Base-by-base conservation (phyloP, 352 stramenopile species). In the Globisporangium nunn region DNA sequence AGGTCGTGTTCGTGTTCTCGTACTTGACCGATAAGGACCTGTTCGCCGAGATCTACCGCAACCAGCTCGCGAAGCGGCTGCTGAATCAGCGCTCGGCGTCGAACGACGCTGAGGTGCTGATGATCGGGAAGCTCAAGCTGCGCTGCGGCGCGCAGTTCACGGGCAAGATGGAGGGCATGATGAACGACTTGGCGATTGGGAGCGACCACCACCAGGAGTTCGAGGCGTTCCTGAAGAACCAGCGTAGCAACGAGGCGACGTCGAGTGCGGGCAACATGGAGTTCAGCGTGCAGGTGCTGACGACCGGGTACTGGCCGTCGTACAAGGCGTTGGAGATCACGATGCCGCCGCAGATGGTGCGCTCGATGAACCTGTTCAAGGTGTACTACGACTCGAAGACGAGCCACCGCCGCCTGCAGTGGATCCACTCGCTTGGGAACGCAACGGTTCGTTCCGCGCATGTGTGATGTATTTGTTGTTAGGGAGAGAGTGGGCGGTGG, bases 1-100 rank as follows among this genome's bases (percentile, higher is more conserved):
- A 98, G 62, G 95, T 99, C 58, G 97, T 99, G 31, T 96, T 98
- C 64, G 86, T 99, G 23, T 99, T 99, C 64, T 98, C 92, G 17
- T 99, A 99, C 74, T 71, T 99, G 33, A 98, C 89, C 1, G 97
- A 99, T 71, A 99, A 99, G 83, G 97, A 99, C 81, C 68, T 99
- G 41, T 99, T 99, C 75, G 96, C 91, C 8, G 97, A 99, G 70
- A 98, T 98, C 50, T 99, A 99, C 72, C 86, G 97, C 29, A 99
- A 99, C 70, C 96, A 99, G 70, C 79, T 99, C 29, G 93, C 96
- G 11, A 99, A 99, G 75, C 95, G 97, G 43, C 70, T 99, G 51
- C 70, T 99, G 49, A 98, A 98, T 64, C 92, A 98, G 64, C 88
- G 96, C n/a, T 99, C 96, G 28, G 95, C 97, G 28, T 98, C 92